Evolutionary conservation across 176 grass and related monocot genomes (phyloP).

Genomic region (Dendrocalamus sinicus): DNA sequence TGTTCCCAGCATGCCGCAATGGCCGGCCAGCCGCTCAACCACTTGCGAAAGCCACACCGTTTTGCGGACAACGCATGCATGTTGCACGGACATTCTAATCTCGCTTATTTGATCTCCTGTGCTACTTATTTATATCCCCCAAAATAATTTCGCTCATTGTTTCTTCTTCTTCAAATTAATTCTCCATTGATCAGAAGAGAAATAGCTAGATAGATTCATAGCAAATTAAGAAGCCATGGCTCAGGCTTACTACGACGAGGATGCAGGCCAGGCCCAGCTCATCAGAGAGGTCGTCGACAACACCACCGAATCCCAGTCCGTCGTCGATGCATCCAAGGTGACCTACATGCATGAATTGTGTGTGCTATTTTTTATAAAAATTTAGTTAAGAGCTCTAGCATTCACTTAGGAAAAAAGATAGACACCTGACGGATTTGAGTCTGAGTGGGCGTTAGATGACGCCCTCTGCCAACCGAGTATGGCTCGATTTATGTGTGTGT

Average conservation of each 20-base stretch:
- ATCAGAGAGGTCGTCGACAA: neutral
- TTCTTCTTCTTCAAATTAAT: neutral
- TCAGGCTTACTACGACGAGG: neutral
- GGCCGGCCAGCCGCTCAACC: neutral
- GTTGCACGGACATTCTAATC: neutral
- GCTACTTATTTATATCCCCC: neutral
- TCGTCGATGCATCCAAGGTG: neutral
- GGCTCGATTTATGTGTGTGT: no score
- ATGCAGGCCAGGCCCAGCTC: constrained; percentile 23
- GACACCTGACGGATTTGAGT: no score
- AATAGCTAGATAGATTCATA: neutral
- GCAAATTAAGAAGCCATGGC: neutral
- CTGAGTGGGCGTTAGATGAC: no score
- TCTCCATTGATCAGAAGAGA: neutral
- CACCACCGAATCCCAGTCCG: neutral
- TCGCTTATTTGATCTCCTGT: neutral
- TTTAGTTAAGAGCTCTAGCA: no score
- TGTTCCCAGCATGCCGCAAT: neutral
- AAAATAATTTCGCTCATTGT: neutral
- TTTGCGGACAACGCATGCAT: neutral
- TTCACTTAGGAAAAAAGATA: no score
- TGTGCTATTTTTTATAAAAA: no score
- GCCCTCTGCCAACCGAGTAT: no score
- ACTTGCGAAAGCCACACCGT: neutral
- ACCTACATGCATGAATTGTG: neutral